Conservation (phyloP, 1,139 yeast genomes). For the Debaryomyces nepalensis region DNA sequence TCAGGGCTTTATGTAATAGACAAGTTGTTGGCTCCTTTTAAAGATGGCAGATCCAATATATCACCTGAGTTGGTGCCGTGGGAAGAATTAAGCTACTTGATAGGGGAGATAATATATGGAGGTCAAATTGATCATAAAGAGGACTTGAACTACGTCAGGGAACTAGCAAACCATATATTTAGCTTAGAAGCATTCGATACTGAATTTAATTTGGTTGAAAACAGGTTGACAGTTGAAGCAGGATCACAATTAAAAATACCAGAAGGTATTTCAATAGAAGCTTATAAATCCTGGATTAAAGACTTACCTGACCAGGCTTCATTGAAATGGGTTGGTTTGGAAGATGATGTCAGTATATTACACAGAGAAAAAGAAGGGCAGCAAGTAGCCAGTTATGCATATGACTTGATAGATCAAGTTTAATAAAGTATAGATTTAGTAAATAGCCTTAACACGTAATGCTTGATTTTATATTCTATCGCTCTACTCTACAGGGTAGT, state of each 20-base stretch:
- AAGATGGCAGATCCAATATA: slow-evolving; percentile 39
- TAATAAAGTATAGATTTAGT: background rate
- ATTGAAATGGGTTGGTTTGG: slow-evolving; percentile 66
- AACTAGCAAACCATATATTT: slow-evolving; percentile 34
- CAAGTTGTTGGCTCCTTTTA: slow-evolving; percentile 35
- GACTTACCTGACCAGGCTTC: slow-evolving; percentile 63
- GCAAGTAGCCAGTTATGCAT: slow-evolving; percentile 21
- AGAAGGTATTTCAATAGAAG: slow-evolving; percentile 44
- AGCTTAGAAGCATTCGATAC: slow-evolving; percentile 29
- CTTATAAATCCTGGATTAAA: slow-evolving; percentile 56
- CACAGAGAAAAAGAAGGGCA: slow-evolving; percentile 26
- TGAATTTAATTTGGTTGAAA: slow-evolving; percentile 38
- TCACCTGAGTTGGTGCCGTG: slow-evolving; percentile 61
- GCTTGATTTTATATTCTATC: too few relatives aligned
- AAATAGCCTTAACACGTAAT: too few relatives aligned
- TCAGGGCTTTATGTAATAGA: slow-evolving; percentile 53
- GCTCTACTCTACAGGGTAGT: slow-evolving; percentile 1
- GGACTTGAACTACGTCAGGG: slow-evolving; percentile 45
- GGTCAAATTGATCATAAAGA: slow-evolving; percentile 61
- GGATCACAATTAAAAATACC: slow-evolving; percentile 43
- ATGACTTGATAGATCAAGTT: slow-evolving; percentile 11
- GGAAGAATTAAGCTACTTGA: slow-evolving; percentile 52
- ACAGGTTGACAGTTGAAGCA: slow-evolving; percentile 23
- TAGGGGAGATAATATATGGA: slow-evolving; percentile 69
- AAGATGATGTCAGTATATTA: slow-evolving; percentile 42